phyloP scores from a whole-genome alignment of 2,329 filamentous ascomycete genomes.

The Chaetomiaceae sp. region DNA sequence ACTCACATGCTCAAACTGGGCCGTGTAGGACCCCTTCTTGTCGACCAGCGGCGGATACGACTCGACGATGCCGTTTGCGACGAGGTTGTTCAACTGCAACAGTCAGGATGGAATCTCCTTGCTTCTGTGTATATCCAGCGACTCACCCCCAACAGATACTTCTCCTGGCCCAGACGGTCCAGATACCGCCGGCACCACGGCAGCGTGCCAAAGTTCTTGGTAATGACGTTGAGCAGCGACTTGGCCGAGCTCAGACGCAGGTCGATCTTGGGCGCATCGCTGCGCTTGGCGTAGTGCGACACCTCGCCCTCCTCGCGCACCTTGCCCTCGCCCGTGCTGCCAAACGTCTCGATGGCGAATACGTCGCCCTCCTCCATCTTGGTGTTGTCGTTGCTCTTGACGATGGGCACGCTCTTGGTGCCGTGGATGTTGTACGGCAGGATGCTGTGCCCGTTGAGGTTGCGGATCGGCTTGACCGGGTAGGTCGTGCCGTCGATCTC shows the following conservation, averaged over 20 bases:
- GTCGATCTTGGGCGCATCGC: conserved; percentile 69
- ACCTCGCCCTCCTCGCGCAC: conserved; percentile 84
- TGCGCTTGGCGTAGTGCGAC: conserved; percentile 78
- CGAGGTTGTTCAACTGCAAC: conserved; percentile 73
- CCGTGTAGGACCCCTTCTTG: conserved; percentile 91
- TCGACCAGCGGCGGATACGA: conserved; percentile 86
- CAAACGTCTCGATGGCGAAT: conserved; percentile 95
- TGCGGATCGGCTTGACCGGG: conserved; percentile 80
- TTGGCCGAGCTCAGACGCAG: conserved; percentile 78
- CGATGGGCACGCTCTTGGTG: conserved; percentile 88
- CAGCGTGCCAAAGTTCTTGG: conserved; percentile 92
- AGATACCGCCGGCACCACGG: conserved; percentile 89
- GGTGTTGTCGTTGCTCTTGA: conserved; percentile 79
- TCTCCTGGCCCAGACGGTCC: conserved; percentile 88
- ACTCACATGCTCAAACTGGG: conserved; percentile 90
- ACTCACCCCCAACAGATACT: conserved; percentile 82
- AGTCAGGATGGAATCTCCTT: neutral
- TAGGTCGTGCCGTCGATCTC: conserved; percentile 75
- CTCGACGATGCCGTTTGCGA: conserved; percentile 78
- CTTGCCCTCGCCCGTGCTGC: conserved; percentile 84
- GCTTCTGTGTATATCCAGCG: no score
- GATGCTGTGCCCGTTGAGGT: conserved; percentile 87
- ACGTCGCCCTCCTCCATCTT: conserved; percentile 98
- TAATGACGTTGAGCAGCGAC: conserved; percentile 80
- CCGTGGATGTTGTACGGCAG: conserved; percentile 87